Evolutionary conservation across 1,284 basidiomycete genomes (phyloP).

Genomic region (Wallemia hederae): DNA sequence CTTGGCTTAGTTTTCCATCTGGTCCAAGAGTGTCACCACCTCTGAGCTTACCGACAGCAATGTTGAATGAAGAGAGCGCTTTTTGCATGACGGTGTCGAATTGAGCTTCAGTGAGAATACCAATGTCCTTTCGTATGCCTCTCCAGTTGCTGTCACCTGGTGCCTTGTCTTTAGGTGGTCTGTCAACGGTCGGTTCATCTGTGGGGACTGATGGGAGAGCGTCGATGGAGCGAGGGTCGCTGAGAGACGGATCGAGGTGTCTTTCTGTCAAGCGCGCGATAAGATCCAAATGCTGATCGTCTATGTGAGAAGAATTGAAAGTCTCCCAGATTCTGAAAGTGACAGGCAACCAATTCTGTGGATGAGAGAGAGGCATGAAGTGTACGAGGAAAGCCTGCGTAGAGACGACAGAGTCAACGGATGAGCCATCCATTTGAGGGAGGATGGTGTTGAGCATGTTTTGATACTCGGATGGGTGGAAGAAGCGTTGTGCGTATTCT

Average conservation of each 20-base stretch:
- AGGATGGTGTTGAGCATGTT: conserved; percentile 48
- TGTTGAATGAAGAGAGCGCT: conserved; percentile 24
- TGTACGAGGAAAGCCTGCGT: conserved; percentile 53
- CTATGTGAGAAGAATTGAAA: conserved; percentile 51
- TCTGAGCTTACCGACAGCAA: conserved; percentile 7
- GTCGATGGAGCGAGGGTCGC: conserved; percentile 32
- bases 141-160: conserved; percentile 22
- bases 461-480: conserved; percentile 58
- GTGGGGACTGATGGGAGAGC: conserved; percentile 25
- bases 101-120: conserved; percentile 50
- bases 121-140: conserved; percentile 48
- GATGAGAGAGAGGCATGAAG: conserved; percentile 46
- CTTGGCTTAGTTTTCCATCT: conserved; percentile 24
- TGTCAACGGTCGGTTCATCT: conserved; percentile 12
- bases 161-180: conserved; percentile 21
- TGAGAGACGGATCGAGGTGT: conserved; percentile 39
- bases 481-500: conserved; percentile 54
- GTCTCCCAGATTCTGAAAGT: conserved; percentile 55
- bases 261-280: conserved; percentile 38
- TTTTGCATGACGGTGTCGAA: conserved; percentile 67
- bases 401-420: conserved; percentile 39
- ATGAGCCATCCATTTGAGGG: conserved; percentile 37
- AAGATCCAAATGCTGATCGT: conserved; percentile 41
- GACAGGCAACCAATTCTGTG: conserved; percentile 48
- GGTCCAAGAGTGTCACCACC: neutral